These are phyloP conservation scores for Avena insularis DNA, from an alignment of 176 grass and related monocot genomes.

Conservation along the genomic window DNA sequence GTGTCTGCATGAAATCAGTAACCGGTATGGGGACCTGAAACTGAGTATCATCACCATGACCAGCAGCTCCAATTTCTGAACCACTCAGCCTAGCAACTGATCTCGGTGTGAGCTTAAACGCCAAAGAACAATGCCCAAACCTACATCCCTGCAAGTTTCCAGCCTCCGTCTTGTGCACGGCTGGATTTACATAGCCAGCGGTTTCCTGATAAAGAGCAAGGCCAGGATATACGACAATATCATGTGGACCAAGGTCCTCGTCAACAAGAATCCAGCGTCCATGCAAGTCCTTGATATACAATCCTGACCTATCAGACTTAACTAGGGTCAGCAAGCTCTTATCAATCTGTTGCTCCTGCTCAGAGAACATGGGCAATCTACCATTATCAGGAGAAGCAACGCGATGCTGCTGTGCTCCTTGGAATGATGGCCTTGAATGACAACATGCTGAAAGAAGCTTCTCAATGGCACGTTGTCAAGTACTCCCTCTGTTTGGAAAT, in stretches of 20 bases:
- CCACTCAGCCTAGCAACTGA: conserved; percentile 70
- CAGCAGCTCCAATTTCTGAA: conserved; percentile 83
- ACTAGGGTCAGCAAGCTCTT: conserved; percentile 84
- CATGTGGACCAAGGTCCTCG: conserved; percentile 70
- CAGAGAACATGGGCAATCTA: conserved; percentile 60
- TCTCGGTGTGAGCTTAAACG: conserved; percentile 84
- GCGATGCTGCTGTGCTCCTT: conserved; percentile 53
- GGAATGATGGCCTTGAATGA: conserved; percentile 75
- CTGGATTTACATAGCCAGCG: conserved; percentile 76
- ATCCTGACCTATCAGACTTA: conserved; percentile 73
- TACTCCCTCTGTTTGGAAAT: too few relatives aligned
- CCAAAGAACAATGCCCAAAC: conserved; percentile 75
- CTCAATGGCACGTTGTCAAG: conserved; percentile 87
- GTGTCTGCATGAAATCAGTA: conserved; percentile 83
- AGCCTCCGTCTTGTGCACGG: conserved; percentile 64
- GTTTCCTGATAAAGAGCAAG: conserved; percentile 86
- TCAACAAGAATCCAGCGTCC: conserved; percentile 83
- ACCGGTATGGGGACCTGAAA: conserved; percentile 76
- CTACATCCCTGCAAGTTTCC: conserved; percentile 55
- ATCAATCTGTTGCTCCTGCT: conserved; percentile 72
- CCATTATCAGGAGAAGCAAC: conserved; percentile 53
- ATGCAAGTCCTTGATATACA: conserved; percentile 83
- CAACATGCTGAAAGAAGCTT: conserved; percentile 81
- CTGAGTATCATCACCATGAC: conserved; percentile 70
- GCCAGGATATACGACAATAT: conserved; percentile 76